These are phyloP conservation scores for Cladosporium sp. DNA, from an alignment of 2,329 filamentous ascomycete species.

Conservation along the genomic window DNA sequence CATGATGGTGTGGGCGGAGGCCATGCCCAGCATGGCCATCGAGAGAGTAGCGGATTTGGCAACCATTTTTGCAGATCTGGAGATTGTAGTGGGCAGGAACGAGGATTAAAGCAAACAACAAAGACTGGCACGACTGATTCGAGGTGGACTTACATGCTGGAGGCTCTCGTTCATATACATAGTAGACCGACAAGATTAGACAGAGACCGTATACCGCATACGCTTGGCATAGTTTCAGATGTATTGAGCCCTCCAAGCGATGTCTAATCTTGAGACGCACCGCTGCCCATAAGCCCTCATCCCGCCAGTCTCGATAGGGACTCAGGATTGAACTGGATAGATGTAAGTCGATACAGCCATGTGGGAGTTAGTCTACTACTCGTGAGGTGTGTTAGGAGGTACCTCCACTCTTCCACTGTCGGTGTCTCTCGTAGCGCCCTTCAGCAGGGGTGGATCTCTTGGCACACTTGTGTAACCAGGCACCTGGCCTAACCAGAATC, in stretches of 20 bases:
- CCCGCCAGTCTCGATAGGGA: not conserved
- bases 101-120: not conserved
- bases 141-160: not conserved
- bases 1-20: conserved; percentile 48
- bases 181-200: not conserved
- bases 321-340: not conserved
- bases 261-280: not conserved
- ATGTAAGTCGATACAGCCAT: not conserved
- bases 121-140: not conserved
- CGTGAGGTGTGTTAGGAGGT: too few species aligned
- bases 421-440: not conserved
- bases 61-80: not conserved
- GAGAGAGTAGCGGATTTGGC: not conserved
- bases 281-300: not conserved
- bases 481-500: not conserved
- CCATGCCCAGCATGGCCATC: not conserved
- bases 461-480: not conserved
- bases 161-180: not conserved
- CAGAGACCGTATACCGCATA: not conserved
- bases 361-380: too few species aligned
- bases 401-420: not conserved
- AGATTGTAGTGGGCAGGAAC: not conserved
- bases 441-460: not conserved
- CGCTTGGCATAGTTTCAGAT: not conserved
- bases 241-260: not conserved